Base-by-base conservation (phyloP, 352 stramenopile genomes). In the Pythium sp. region DNA sequence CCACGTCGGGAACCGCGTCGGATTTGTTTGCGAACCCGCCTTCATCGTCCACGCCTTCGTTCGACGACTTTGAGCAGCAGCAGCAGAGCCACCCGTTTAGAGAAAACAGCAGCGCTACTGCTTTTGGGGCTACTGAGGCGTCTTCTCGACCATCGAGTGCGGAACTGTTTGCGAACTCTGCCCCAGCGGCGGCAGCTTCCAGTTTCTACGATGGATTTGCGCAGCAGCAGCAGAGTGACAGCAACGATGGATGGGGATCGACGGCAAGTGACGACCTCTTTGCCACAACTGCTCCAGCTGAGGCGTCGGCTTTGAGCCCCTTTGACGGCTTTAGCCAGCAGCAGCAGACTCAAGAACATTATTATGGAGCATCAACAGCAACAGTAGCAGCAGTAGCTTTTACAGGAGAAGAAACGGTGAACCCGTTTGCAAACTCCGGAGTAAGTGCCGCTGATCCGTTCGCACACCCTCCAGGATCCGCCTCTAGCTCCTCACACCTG, bases 111-210 rank as follows among this genome's bases (percentile, higher is more conserved):
- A 20, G n/a, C n/a, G 12, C 24, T 58, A 5, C 26, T 12, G 12
- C 7, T 20, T 47, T 47, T 47, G 41, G 41, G 18, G 57, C 32
- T 38, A 11, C 51, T 15, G 49, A 47, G 9, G 28, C 38, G 26
- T 36, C 51, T 15, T 55, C 51, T 20, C 14, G 32, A 65, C 58
- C 41, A 12, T 59, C 54, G 5, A 34, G 24, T n/a, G 58, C 58
- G 7, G 55, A 73, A 15, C 24, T 56, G 57, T 73, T 73, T 18
- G 63, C 59, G 11, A 54, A 41, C 4, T 18, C 60, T 49, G 20
- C 59, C 9, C 26, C 63, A 24, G 38, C 22, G 20, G 18, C 36
- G 20, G 46, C 43, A 49, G 46, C 24, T 6, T 18, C 58, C 22
- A 65, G 58, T 41, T 60, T 49, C 41, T 65, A 65, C 32, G 58